These are phyloP conservation scores for Agastache rugosa DNA, from an alignment of 257 asterid genomes.

Conservation along the genomic window DNA sequence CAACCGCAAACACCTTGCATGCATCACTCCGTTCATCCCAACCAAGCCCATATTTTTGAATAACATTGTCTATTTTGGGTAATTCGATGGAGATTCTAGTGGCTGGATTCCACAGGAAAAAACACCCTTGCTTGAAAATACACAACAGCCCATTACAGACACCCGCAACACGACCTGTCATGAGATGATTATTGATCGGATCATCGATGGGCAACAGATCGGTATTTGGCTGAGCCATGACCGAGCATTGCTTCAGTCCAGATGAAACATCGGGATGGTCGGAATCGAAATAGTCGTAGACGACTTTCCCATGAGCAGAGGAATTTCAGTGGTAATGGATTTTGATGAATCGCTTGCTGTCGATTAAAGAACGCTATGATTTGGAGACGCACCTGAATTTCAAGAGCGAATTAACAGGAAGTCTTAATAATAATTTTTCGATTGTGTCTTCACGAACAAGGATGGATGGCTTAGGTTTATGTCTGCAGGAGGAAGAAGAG, in stretches of 20 bases:
- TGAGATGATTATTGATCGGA: not conserved
- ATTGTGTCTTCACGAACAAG: too few relatives aligned
- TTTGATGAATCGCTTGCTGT: too few relatives aligned
- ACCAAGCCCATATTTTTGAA: conserved; percentile 1
- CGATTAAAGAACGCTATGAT: too few relatives aligned
- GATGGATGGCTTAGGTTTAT: too few relatives aligned
- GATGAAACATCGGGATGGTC: not conserved
- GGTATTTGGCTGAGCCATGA: not conserved
- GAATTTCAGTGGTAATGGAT: conserved; percentile 24
- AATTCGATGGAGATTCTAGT: not conserved
- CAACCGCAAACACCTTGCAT: conserved; percentile 12
- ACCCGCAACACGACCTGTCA: not conserved
- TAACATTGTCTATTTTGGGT: not conserved
- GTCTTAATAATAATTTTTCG: too few relatives aligned
- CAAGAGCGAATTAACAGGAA: conserved; percentile 45
- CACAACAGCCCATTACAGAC: not conserved
- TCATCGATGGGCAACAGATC: not conserved
- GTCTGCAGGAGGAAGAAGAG: too few relatives aligned
- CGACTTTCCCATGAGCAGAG: conserved; percentile 7
- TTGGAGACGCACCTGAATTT: conserved; percentile 45
- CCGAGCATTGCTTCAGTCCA: not conserved
- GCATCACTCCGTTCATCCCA: conserved; percentile 21
- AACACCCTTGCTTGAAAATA: not conserved
- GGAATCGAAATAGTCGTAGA: not conserved
- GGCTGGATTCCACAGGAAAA: conserved; percentile 12